These are phyloP conservation scores for Cyclotella baltica DNA, from an alignment of 108 stramenopile species.

Conservation along the genomic window DNA sequence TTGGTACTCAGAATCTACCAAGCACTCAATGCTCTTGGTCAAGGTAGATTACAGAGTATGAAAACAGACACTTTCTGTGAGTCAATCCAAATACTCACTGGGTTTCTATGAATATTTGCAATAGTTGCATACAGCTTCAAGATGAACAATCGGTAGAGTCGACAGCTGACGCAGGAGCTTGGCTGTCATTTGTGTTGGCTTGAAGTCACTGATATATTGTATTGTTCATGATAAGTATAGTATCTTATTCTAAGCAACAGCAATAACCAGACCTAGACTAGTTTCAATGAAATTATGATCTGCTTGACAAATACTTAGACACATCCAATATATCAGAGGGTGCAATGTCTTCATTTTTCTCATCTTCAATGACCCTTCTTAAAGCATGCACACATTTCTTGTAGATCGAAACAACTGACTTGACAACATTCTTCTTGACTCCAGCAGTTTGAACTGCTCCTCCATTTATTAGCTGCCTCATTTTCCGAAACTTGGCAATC, in stretches of 20 bases:
- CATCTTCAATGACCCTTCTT: constrained; percentile 66
- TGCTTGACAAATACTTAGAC: constrained; percentile 32
- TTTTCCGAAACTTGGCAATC: constrained; percentile 64
- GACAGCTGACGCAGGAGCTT: constrained; percentile 34
- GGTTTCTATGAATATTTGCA: constrained; percentile 53
- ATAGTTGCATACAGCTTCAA: constrained; percentile 49
- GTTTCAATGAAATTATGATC: no score
- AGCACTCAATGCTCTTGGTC: constrained; percentile 41
- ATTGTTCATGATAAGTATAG: no score
- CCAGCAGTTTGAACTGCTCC: constrained; percentile 37
- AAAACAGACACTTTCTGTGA: constrained; percentile 60
- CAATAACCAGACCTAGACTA: no score
- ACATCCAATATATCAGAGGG: constrained; percentile 33
- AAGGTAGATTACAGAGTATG: constrained; percentile 70
- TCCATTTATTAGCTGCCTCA: constrained; percentile 70
- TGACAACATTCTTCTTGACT: constrained; percentile 69
- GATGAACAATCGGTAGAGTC: constrained; percentile 59
- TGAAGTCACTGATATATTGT: no score
- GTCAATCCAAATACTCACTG: constrained; percentile 56
- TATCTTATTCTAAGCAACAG: no score
- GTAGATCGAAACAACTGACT: constrained; percentile 56
- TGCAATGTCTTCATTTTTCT: constrained; percentile 54
- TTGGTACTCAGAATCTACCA: constrained; percentile 2
- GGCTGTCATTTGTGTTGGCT: no score
- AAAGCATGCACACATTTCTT: constrained; percentile 64